Conservation (phyloP, 1,284 basidiomycete genomes). For the Pascua guehoae region DNA sequence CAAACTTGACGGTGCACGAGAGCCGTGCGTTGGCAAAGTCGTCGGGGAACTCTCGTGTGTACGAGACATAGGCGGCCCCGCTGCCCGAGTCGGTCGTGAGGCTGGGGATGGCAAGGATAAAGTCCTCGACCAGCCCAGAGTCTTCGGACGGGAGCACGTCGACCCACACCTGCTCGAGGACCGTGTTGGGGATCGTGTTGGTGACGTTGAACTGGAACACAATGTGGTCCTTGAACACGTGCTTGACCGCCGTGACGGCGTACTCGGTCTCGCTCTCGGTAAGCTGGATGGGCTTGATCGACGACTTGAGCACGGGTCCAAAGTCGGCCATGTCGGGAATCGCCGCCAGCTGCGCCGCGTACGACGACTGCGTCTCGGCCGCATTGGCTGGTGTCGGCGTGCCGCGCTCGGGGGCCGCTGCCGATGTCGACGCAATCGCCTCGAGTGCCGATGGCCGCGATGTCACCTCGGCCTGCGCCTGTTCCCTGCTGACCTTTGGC, state of each 20-base stretch:
- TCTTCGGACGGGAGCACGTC: constrained; percentile 72
- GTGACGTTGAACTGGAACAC: constrained; percentile 99
- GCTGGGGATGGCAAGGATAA: constrained; percentile 80
- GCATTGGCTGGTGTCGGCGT: constrained; percentile 64
- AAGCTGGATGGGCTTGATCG: constrained; percentile 70
- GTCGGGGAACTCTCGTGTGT: constrained; percentile 73
- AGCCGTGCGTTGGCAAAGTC: constrained; percentile 83
- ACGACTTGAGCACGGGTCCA: constrained; percentile 85
- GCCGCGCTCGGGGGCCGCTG: constrained; percentile 57
- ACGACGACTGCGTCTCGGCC: constrained; percentile 78
- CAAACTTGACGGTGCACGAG: constrained; percentile 88
- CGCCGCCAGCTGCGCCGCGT: constrained; percentile 76
- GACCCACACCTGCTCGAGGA: constrained; percentile 93
- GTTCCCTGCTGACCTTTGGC: constrained; percentile 85
- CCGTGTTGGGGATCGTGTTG: constrained; percentile 97
- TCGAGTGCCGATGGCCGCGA: constrained; percentile 78
- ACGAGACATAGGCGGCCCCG: constrained; percentile 86
- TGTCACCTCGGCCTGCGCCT: constrained; percentile 78
- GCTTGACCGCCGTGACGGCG: constrained; percentile 93
- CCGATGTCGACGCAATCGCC: constrained; percentile 57
- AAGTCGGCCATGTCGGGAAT: constrained; percentile 84
- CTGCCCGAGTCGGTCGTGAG: constrained; percentile 68
- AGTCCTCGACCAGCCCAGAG: constrained; percentile 80
- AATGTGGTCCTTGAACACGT: constrained; percentile 90
- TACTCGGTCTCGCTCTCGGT: constrained; percentile 99